phyloP scores from a whole-genome alignment of 441 rosid genomes.

The Raphanus hybrid region DNA sequence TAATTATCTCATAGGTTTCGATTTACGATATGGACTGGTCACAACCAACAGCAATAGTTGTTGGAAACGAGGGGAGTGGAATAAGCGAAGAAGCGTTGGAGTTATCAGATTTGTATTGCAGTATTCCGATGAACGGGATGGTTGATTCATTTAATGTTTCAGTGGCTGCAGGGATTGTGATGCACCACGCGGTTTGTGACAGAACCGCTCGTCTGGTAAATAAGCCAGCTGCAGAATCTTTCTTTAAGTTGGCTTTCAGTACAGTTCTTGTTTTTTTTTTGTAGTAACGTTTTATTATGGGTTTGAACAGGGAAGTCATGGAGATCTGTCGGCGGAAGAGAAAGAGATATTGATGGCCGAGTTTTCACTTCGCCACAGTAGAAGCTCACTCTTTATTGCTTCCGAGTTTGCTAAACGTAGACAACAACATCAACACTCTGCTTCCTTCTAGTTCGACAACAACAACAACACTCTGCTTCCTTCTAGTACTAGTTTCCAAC shows the following conservation, averaged over 20 bases:
- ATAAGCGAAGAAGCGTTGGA: conserved; percentile 79
- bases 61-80: conserved; percentile 94
- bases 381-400: conserved; percentile 66
- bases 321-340: conserved; percentile 78
- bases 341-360: conserved; percentile 81
- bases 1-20: conserved; percentile 58
- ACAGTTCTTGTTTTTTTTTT: not conserved
- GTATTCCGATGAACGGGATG: conserved; percentile 98
- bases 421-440: conserved; percentile 27
- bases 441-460: conserved; percentile 20
- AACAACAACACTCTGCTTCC: conserved; percentile 25
- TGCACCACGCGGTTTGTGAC: conserved; percentile 94
- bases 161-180: conserved; percentile 91
- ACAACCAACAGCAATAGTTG: conserved; percentile 88
- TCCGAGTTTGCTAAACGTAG: conserved; percentile 69
- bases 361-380: conserved; percentile 86
- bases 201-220: conserved; percentile 78
- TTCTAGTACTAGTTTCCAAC: not conserved
- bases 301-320: conserved; percentile 69
- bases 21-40: conserved; percentile 97
- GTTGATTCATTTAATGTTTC: conserved; percentile 97
- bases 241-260: conserved; percentile 1
- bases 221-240: not conserved
- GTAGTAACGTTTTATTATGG: not conserved
- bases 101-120: conserved; percentile 81